Conservation (phyloP, 2,329 filamentous ascomycete genomes). For the Corniculantispora saksenae region DNA sequence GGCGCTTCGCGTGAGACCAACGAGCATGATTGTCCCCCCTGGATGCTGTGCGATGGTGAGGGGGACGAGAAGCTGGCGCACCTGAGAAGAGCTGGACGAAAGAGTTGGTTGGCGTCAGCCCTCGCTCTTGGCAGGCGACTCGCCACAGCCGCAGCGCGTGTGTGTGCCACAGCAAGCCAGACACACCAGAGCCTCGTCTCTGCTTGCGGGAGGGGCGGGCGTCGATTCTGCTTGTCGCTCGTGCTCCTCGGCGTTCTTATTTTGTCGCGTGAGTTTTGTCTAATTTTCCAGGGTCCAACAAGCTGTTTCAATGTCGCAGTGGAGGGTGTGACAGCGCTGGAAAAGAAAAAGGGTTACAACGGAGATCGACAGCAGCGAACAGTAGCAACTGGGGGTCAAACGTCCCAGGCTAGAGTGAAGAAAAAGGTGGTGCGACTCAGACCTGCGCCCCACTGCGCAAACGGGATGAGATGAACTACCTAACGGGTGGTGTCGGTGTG, state of each 20-base stretch:
- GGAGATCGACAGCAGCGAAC: background rate
- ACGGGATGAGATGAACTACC: background rate
- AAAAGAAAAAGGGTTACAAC: slow-evolving; percentile 8
- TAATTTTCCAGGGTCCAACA: slow-evolving; percentile 7
- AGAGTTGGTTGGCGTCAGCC: slow-evolving; percentile 6
- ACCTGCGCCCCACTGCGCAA: slow-evolving; percentile 4
- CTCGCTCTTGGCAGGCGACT: slow-evolving; percentile 10
- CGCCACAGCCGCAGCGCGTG: slow-evolving; percentile 1
- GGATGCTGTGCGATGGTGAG: background rate
- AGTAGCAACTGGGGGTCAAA: background rate
- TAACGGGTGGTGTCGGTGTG: background rate
- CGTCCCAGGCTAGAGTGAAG: background rate
- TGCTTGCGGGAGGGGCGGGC: too few species aligned
- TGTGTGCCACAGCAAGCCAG: background rate
- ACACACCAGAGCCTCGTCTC: too few species aligned
- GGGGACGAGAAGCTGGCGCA: background rate
- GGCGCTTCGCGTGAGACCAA: background rate
- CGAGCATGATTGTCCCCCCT: background rate
- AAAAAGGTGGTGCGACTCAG: slow-evolving; percentile 8
- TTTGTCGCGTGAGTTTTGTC: background rate
- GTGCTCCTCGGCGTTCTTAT: background rate
- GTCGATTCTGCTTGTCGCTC: too few species aligned
- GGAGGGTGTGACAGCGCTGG: background rate
- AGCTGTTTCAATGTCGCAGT: slow-evolving; percentile 2
- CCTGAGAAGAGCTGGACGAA: background rate